Evolutionary conservation across 2,329 filamentous ascomycete genomes (phyloP), one percentile per base, ranked within the genome.

Genomic region (Pseudogymnoascus sp.): DNA sequence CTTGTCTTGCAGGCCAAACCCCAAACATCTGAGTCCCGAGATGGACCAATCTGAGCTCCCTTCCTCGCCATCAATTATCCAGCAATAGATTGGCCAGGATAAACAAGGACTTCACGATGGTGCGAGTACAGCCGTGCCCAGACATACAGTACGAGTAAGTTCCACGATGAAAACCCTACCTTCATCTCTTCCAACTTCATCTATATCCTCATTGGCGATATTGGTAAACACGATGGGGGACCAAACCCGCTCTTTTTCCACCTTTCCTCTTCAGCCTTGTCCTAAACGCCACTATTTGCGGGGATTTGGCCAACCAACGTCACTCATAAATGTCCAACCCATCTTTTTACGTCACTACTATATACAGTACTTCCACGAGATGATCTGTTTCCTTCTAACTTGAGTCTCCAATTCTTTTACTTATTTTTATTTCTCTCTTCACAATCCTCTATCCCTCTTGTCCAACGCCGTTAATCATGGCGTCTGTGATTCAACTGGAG

Each of bases 401-500:
- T 33, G 47, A 33, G 47, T 53, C 28, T 53, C 47, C 47, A 53
- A 33, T 53, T 53, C 47, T 53, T 53, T 53, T 14, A 14, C 9
- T 53, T 20, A 14, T 33, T 53, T 53, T 33, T 18, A 53, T 53
- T 20, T 14, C n/a, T 53, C 28, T 33, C 47, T 33, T 53, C 9
- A 59, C 39, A 33, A 70, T 71, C 66, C 60, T 53, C 47, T 20
- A 53, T 33, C 28, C 15, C 28, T 53, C 47, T 53, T 53, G 28
- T 35, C 47, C 47, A 14, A 53, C 47, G 47, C 47, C 47, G 18
- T 14, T 65, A 41, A 36, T 57, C 39, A 62, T 66, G 20, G 68
- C 66, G 7, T 68, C 67, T 28, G 72, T 80, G 3, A 78, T 80
- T 64, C 77, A 79, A 66, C 72, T 80, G n/a, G 71, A 70, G 62